Evolutionary conservation across 2,329 filamentous ascomycete genomes (phyloP).

Genomic region (Hypoxylon sp.): DNA sequence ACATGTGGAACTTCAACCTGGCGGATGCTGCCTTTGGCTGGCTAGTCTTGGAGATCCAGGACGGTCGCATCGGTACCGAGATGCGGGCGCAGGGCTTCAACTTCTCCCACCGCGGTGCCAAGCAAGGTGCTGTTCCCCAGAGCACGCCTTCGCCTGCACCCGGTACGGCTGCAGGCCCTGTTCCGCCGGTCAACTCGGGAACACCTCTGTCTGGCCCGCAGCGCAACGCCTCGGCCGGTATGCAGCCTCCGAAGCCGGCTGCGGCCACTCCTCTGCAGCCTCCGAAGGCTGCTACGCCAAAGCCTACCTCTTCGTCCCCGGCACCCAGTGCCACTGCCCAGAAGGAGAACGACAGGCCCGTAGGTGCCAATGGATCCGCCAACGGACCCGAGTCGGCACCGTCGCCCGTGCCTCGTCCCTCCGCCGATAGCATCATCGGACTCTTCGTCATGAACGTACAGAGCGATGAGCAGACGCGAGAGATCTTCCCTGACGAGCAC

Average conservation of each 20-base stretch:
- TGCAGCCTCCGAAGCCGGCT: conserved; percentile 54
- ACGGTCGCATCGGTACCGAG: conserved; percentile 94
- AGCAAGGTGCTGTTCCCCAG: conserved; percentile 64
- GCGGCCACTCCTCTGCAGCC: conserved; percentile 52
- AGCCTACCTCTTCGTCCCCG: conserved; percentile 51
- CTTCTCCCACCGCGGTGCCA: conserved; percentile 93
- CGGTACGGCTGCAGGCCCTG: conserved; percentile 42
- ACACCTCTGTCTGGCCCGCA: conserved; percentile 47
- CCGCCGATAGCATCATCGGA: conserved; percentile 75
- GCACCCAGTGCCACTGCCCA: conserved; percentile 44
- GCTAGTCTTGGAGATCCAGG: conserved; percentile 92
- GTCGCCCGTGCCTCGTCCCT: conserved; percentile 67
- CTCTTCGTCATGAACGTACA: conserved; percentile 90
- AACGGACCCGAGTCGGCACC: conserved; percentile 60
- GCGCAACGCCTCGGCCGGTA: conserved; percentile 45
- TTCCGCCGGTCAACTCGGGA: conserved; percentile 17
- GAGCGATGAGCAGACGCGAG: conserved; percentile 81
- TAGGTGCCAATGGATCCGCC: conserved; percentile 61
- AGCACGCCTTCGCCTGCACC: conserved; percentile 49
- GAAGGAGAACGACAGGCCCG: conserved; percentile 66
- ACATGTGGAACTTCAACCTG: conserved; percentile 99
- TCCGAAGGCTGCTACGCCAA: conserved; percentile 58
- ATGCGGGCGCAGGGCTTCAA: conserved; percentile 99
- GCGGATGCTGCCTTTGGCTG: conserved; percentile 98
- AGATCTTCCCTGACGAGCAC: conserved; percentile 85